phyloP scores from a whole-genome alignment of 192 early-diverging fungal genomes.

The Dispira simplex region DNA sequence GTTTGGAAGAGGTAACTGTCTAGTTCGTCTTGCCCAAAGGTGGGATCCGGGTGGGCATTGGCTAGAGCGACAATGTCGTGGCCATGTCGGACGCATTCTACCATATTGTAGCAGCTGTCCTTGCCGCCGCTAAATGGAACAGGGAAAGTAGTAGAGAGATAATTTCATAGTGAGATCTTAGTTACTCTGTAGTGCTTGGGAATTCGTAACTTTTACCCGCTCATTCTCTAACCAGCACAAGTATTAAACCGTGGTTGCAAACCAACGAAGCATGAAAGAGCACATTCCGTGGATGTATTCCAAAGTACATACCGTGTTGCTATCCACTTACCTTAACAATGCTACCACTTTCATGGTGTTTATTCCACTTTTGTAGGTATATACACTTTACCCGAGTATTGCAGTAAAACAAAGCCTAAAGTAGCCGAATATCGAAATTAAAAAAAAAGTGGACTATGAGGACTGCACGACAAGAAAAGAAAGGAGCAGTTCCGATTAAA shows the following conservation, averaged over 20 bases:
- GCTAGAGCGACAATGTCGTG: slow-evolving; percentile 89
- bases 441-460: too few species aligned
- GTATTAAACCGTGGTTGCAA: background rate
- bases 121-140: slow-evolving; percentile 69
- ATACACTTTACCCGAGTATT: too few species aligned
- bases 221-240: background rate
- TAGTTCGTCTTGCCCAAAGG: slow-evolving; percentile 61
- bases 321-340: slow-evolving; percentile 16
- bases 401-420: too few species aligned
- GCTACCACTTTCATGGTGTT: slow-evolving; percentile 21
- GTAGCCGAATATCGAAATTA: too few species aligned
- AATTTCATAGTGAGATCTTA: background rate
- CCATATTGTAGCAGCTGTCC: slow-evolving; percentile 89
- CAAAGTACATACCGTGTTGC: background rate
- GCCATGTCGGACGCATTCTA: slow-evolving; percentile 86
- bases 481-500: too few species aligned
- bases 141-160: slow-evolving; percentile 11
- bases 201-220: background rate
- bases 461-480: too few species aligned
- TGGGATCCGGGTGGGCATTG: slow-evolving; percentile 66
- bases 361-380: background rate
- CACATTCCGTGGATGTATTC: background rate
- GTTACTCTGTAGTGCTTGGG: background rate
- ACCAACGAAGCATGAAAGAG: too few species aligned
- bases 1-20: slow-evolving; percentile 98